These are phyloP conservation scores for Fusarium sp. DNA, from an alignment of 2,329 filamentous ascomycete species.

Conservation along the genomic window DNA sequence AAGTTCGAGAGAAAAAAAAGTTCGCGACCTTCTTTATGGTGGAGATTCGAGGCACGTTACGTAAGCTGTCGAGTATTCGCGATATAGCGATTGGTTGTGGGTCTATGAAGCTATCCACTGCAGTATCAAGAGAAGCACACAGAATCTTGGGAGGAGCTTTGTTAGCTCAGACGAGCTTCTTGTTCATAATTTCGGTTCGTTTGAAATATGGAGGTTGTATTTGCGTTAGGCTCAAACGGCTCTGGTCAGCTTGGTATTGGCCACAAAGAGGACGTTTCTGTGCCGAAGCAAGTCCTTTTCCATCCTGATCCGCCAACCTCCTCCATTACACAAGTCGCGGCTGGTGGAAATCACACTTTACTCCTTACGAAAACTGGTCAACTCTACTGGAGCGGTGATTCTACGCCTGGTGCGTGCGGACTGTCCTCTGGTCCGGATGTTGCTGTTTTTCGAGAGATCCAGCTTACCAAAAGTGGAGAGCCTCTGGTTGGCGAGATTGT, in stretches of 20 bases:
- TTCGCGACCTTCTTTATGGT: constrained; percentile 44
- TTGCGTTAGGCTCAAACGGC: constrained; percentile 81
- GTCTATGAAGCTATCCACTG: constrained; percentile 40
- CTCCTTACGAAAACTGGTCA: constrained; percentile 71
- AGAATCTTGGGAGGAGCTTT: constrained; percentile 14
- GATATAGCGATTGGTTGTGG: constrained; percentile 45
- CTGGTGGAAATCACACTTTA: constrained; percentile 91
- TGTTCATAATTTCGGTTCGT: constrained; percentile 17
- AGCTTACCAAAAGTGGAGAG: constrained; percentile 52
- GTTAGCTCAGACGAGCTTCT: constrained; percentile 5
- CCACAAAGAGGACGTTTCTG: constrained; percentile 77
- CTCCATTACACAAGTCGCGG: constrained; percentile 58
- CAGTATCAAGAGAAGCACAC: constrained; percentile 22
- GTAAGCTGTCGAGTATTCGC: constrained; percentile 34
- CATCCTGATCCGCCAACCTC: constrained; percentile 55
- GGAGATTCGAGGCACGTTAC: constrained; percentile 37
- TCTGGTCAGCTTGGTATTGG: constrained; percentile 80
- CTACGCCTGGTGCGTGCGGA: constrained; percentile 67
- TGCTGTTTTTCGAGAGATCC: constrained; percentile 57
- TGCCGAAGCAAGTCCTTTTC: constrained; percentile 74
- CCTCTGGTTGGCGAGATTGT: constrained; percentile 49
- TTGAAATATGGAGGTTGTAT: constrained; percentile 64
- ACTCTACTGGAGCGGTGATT: constrained; percentile 76
- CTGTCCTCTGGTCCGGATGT: constrained; percentile 50
- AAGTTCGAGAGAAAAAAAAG: constrained; percentile 41